Base-by-base conservation (phyloP, 2,329 filamentous ascomycete species). In the Alternaria burnsii region DNA sequence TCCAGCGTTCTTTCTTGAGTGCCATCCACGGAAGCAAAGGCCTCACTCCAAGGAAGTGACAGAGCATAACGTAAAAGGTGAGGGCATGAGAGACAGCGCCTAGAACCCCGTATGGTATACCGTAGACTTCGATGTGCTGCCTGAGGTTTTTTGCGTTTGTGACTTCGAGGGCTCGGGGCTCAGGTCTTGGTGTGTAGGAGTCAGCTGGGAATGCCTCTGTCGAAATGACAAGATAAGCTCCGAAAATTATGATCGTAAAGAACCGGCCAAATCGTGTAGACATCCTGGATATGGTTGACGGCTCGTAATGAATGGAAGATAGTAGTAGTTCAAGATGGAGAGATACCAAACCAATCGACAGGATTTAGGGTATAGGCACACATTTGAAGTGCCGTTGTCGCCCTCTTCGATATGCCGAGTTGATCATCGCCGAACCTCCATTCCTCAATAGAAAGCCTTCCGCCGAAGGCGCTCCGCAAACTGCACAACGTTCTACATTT, bases 41-140 rank as follows among this genome's bases (percentile, higher is more conserved):
- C 2, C 43, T 36, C 26, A 34, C n/a, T 16, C 56, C 51, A 24
- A 48, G 50, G 34, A 55, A 40, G 42, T 59, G 56, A 16, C 56
- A 59, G 10, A 54, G 30, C 9, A 59, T 59, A 20, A 48, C 56
- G n/a, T 59, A 55, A 34, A 59, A 59, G n/a, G 56, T 59, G 2
- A 59, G 26, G 32, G 12, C 22, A 40, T 59, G 56, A 18, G 51
- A 59, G 28, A 55, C 24, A 24, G 46, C 50, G 18, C 56, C 56
- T 26, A 59, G 51, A 12, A 55, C 51, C 5, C 56, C 56, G 16
- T 57, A 60, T n/a, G 58, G 52, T 38, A 56, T 53, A 11, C 42
- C 58, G 46, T 60, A 56, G 10, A 51, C 41, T 38, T 59, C 50
- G 9, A 59, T 59, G 42, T 57, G 58, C 16, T 42, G 22, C 28